A percentile compares a stretch with the other conserved stretches of the same genome.
These are phyloP conservation scores for Polytrichum formosum DNA, from an alignment of 225 moss, liverwort and hornwort genomes.

Conservation along the genomic window DNA sequence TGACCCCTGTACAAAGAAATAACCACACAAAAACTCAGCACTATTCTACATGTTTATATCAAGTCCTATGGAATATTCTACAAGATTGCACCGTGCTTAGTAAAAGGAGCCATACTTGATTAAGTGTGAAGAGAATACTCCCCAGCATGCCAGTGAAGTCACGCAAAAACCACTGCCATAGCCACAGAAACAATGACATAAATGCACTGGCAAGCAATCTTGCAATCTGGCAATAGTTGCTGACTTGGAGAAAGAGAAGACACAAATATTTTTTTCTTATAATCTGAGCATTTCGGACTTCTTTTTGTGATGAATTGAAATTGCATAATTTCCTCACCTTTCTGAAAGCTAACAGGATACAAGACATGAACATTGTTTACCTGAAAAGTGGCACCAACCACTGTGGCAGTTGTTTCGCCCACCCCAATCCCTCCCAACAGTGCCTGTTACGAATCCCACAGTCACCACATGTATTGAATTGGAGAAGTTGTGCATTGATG, in stretches of 20 bases:
- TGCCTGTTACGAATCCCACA: conserved; percentile 61
- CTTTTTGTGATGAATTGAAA: too few species aligned
- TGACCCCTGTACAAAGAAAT: conserved; percentile 54
- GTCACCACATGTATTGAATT: neutral
- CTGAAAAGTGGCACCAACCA: conserved; percentile 98
- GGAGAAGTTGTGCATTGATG: too few species aligned
- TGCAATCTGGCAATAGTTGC: too few species aligned
- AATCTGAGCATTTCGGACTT: too few species aligned
- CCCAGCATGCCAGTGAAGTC: conserved; percentile 99
- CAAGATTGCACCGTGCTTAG: conserved; percentile 6
- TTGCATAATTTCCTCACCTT: too few species aligned
- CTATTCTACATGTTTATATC: neutral
- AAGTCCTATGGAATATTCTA: conserved; percentile 10
- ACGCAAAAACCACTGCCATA: conserved; percentile 90
- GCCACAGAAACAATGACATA: neutral
- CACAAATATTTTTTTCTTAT: too few species aligned
- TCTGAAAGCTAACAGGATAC: too few species aligned
- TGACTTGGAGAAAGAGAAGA: too few species aligned
- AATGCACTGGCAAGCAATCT: neutral
- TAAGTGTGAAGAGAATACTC: conserved; percentile 90
- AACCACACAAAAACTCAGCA: neutral
- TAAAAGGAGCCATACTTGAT: conserved; percentile 54
- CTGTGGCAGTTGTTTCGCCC: conserved; percentile 94
- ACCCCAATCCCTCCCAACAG: conserved; percentile 96
- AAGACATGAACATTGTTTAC: conserved; percentile 17